Conservation (phyloP, 116 monocot species). For the Phalaenopsis hybrid region DNA sequence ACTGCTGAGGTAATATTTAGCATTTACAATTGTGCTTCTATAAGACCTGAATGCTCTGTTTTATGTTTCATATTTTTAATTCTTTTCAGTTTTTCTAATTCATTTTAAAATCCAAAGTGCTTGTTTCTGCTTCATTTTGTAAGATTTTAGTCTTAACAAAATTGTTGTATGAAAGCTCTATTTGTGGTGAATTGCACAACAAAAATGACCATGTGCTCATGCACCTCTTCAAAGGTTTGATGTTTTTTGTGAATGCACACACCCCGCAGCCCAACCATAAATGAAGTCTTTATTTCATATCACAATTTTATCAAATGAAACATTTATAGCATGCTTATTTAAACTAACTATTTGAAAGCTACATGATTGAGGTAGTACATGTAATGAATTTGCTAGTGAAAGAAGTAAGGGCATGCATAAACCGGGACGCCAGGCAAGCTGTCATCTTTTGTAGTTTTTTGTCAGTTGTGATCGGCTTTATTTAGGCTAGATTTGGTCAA, state of each 20-base stretch:
- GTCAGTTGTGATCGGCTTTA: no score
- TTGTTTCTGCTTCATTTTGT: neutral
- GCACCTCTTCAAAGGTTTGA: neutral
- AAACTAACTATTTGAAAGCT: neutral
- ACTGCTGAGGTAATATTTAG: constrained; percentile 69
- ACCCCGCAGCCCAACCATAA: neutral
- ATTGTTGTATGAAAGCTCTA: neutral
- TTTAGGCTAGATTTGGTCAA: no score
- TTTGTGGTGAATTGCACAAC: neutral
- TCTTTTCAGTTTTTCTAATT: neutral
- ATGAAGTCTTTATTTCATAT: neutral
- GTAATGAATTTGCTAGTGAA: neutral
- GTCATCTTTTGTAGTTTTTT: no score
- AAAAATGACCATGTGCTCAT: neutral
- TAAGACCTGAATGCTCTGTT: neutral
- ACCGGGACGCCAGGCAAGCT: neutral
- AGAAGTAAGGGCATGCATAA: neutral
- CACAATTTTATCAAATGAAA: neutral
- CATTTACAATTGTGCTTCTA: neutral
- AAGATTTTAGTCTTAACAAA: neutral
- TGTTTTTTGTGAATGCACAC: neutral
- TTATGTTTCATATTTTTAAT: neutral
- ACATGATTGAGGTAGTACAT: neutral
- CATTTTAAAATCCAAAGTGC: neutral
- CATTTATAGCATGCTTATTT: neutral